Evolutionary conservation across 2,329 filamentous ascomycete genomes (phyloP).

Genomic region (Aspergillus ochraceus): DNA sequence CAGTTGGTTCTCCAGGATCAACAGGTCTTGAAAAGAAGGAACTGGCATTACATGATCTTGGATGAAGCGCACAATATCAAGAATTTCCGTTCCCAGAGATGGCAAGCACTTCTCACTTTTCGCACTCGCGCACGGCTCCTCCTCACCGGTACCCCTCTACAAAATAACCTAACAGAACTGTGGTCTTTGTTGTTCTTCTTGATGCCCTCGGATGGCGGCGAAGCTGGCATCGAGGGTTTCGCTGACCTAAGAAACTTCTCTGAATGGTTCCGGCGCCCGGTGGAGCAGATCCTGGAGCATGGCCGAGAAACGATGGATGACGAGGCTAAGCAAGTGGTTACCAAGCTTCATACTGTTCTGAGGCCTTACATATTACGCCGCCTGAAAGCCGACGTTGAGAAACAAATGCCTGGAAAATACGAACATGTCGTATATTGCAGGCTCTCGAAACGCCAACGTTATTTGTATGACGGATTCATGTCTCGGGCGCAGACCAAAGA

Average conservation of each 20-base stretch:
- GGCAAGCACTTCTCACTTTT: constrained; percentile 93
- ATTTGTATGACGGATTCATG: constrained; percentile 95
- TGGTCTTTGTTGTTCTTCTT: constrained; percentile 97
- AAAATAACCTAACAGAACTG: constrained; percentile 94
- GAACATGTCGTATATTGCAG: constrained; percentile 96
- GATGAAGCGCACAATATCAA: constrained; percentile 99
- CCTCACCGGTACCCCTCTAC: constrained; percentile 89
- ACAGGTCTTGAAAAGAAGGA: constrained; percentile 85
- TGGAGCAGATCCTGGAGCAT: constrained; percentile 93
- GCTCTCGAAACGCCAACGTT: constrained; percentile 89
- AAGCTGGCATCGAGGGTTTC: constrained; percentile 83
- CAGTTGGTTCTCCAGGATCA: constrained; percentile 94
- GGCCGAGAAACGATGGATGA: constrained; percentile 92
- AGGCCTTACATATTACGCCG: constrained; percentile 88
- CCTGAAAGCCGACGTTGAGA: constrained; percentile 94
- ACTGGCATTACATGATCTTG: constrained; percentile 97
- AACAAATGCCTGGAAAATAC: constrained; percentile 98
- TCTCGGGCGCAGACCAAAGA: constrained; percentile 84
- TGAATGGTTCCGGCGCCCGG: constrained; percentile 91
- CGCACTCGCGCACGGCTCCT: constrained; percentile 85
- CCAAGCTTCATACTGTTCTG: constrained; percentile 89
- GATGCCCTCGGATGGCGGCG: constrained; percentile 75
- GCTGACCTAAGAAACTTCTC: constrained; percentile 95
- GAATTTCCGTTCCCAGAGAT: constrained; percentile 96
- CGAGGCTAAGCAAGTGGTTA: constrained; percentile 86